A percentile compares a stretch with the other conserved stretches of the same genome.
Evolutionary conservation across 2,329 filamentous ascomycete genomes (phyloP).

Genomic region (Lecanicillium sp.): DNA sequence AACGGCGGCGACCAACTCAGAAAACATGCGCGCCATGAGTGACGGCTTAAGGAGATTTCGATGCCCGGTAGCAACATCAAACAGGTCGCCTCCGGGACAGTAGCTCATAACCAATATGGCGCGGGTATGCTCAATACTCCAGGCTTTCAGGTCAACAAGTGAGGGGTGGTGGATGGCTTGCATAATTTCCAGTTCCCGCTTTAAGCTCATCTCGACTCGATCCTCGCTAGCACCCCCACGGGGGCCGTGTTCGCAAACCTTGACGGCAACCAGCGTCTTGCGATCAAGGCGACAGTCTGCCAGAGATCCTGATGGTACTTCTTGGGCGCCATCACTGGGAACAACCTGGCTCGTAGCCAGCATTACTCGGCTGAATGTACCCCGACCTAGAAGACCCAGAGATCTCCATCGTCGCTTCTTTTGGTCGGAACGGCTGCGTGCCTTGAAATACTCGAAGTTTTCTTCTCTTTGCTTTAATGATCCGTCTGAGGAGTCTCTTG

Average conservation of each 20-base stretch:
- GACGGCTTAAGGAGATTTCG: conserved; percentile 58
- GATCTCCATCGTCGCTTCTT: conserved; percentile 74
- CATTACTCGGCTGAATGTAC: conserved; percentile 92
- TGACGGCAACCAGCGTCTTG: conserved; percentile 86
- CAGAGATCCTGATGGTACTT: conserved; percentile 25
- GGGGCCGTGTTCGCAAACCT: conserved; percentile 91
- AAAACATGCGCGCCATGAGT: conserved; percentile 77
- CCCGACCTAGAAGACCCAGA: conserved; percentile 75
- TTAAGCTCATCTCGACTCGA: conserved; percentile 85
- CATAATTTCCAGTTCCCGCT: conserved; percentile 92
- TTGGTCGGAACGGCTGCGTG: conserved; percentile 55
- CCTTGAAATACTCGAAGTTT: conserved; percentile 59
- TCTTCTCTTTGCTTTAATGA: conserved; percentile 34
- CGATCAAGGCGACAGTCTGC: conserved; percentile 38
- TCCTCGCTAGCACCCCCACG: conserved; percentile 90
- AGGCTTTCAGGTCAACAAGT: conserved; percentile 84
- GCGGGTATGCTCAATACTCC: conserved; percentile 74
- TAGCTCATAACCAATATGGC: conserved; percentile 85
- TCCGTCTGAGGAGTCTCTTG: conserved; percentile 33
- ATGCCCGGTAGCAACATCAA: conserved; percentile 77
- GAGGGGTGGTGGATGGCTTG: conserved; percentile 82
- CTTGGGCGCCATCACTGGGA: conserved; percentile 36
- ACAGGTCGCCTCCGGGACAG: conserved; percentile 89
- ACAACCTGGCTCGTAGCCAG: conserved; percentile 73
- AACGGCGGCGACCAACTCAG: conserved; percentile 80